A percentile compares a stretch with the other conserved stretches of the same genome.
Conservation (phyloP, 2,329 filamentous ascomycete genomes). For the Helotiales sp. region DNA sequence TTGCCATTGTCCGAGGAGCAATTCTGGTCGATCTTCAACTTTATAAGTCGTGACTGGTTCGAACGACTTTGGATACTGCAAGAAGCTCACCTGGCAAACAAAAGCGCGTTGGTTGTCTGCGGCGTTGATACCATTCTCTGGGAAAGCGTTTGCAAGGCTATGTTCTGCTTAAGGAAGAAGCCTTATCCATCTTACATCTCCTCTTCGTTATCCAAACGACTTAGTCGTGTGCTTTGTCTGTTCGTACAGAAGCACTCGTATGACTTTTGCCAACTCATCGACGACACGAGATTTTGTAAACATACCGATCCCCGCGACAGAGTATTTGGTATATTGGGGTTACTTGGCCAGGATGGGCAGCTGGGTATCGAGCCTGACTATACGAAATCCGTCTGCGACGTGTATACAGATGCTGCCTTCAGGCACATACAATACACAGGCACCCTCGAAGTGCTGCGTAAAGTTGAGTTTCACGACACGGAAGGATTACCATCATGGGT, state of each 20-base stretch:
- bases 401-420: slow-evolving; percentile 14
- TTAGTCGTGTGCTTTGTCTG: background rate
- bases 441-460: background rate
- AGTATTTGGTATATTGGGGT: slow-evolving; percentile 13
- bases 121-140: slow-evolving; percentile 7
- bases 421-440: background rate
- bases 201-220: background rate
- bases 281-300: background rate
- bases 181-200: background rate
- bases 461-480: background rate
- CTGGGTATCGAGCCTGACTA: slow-evolving; percentile 13
- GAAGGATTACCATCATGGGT: slow-evolving; percentile 13
- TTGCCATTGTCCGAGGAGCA: background rate
- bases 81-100: slow-evolving; percentile 16
- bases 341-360: background rate
- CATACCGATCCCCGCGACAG: slow-evolving; percentile 23
- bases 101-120: slow-evolving; percentile 17
- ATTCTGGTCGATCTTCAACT: slow-evolving; percentile 4
- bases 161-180: background rate
- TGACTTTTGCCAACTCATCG: background rate
- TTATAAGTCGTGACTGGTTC: slow-evolving; percentile 22
- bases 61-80: slow-evolving; percentile 28
- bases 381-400: slow-evolving; percentile 8
- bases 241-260: background rate
- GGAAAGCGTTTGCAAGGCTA: background rate